phyloP scores from a whole-genome alignment of 257 asterid species.

The Nicotiana obtusifolia region DNA sequence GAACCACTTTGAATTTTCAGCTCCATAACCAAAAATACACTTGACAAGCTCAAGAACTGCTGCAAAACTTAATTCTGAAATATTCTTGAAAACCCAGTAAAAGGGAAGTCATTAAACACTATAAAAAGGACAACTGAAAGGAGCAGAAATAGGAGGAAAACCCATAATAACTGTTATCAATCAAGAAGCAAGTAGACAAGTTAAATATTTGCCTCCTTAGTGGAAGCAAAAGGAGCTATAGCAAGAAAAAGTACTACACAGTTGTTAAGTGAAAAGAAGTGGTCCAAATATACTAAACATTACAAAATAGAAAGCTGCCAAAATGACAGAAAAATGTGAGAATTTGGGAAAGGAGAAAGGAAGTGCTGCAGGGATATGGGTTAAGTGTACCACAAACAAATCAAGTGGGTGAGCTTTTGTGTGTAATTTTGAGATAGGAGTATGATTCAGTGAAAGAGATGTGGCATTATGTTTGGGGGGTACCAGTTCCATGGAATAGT shows the following conservation, averaged over 20 bases:
- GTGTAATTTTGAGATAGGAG: slow-evolving; percentile 6
- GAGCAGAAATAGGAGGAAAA: neutral
- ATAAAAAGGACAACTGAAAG: neutral
- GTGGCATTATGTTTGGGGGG: slow-evolving; percentile 8
- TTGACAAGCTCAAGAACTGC: neutral
- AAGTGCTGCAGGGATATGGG: neutral
- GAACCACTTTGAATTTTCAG: neutral
- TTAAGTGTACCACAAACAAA: neutral
- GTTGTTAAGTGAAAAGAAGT: slow-evolving; percentile 19
- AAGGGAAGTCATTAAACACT: neutral
- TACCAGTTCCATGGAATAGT: slow-evolving; percentile 24
- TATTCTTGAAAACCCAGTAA: neutral
- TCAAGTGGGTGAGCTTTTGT: neutral
- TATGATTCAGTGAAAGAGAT: slow-evolving; percentile 18
- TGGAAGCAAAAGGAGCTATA: slow-evolving; percentile 28
- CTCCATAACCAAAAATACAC: neutral
- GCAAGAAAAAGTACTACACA: slow-evolving; percentile 18
- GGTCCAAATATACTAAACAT: slow-evolving; percentile 25
- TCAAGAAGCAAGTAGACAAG: slow-evolving; percentile 12
- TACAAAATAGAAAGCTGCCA: slow-evolving; percentile 33
- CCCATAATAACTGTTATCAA: slow-evolving; percentile 2
- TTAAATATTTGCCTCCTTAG: slow-evolving; percentile 27
- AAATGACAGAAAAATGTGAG: slow-evolving; percentile 15
- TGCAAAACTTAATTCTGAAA: neutral
- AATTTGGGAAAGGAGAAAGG: slow-evolving; percentile 11